phyloP scores from a whole-genome alignment of 1,139 yeast species.

The Pichia norvegensis region DNA sequence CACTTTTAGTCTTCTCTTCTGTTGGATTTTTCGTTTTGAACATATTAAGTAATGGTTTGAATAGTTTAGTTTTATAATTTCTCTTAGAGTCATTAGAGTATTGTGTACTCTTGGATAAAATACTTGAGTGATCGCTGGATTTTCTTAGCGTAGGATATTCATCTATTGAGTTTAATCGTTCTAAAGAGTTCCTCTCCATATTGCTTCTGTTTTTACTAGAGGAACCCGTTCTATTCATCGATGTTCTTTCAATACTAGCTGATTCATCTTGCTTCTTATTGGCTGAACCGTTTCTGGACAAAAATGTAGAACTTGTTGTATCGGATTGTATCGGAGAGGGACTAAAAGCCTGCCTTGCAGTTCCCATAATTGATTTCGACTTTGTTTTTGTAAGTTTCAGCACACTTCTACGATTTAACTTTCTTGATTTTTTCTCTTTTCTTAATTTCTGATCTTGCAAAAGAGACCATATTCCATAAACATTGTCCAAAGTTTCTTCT shows the following conservation, averaged over 20 bases:
- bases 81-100: neutral
- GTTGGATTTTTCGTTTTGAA: slow-evolving; percentile 4
- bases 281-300: slow-evolving; percentile 4
- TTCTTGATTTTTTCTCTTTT: slow-evolving; percentile 35
- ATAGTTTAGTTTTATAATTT: neutral
- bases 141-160: neutral
- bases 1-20: neutral
- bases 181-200: neutral
- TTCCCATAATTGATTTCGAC: slow-evolving; percentile 21
- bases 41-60: neutral
- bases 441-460: slow-evolving; percentile 49
- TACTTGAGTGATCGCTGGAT: neutral
- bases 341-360: slow-evolving; percentile 17
- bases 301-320: neutral
- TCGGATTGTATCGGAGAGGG: slow-evolving; percentile 10
- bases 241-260: neutral
- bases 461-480: slow-evolving; percentile 82
- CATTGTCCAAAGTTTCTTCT: slow-evolving; percentile 60
- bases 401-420: slow-evolving; percentile 45
- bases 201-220: neutral
- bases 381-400: slow-evolving; percentile 26
- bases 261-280: neutral
- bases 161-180: neutral
- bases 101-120: slow-evolving; percentile 3
- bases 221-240: neutral